phyloP scores from a whole-genome alignment of 2,329 filamentous ascomycete genomes.

The Thermomyces lanuginosus region DNA sequence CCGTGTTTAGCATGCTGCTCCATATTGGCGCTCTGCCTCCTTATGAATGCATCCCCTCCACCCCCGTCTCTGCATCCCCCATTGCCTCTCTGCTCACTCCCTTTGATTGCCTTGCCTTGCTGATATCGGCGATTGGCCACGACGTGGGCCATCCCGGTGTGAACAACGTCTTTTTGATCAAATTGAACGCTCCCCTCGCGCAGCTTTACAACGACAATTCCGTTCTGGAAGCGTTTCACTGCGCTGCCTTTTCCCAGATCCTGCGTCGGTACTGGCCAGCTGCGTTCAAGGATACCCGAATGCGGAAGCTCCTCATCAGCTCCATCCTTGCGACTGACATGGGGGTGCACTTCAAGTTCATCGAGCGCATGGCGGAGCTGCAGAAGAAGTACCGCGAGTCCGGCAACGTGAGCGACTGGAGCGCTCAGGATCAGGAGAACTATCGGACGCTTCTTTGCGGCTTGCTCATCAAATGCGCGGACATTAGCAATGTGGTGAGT shows the following conservation, averaged over 20 bases:
- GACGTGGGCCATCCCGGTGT: slow-evolving; percentile 96
- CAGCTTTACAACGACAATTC: slow-evolving; percentile 95
- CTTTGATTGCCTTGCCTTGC: slow-evolving; percentile 72
- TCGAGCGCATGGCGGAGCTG: slow-evolving; percentile 67
- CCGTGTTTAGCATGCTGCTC: slow-evolving; percentile 77
- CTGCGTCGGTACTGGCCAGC: slow-evolving; percentile 80
- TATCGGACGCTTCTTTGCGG: slow-evolving; percentile 72
- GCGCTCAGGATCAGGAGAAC: slow-evolving; percentile 56
- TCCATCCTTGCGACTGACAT: slow-evolving; percentile 97
- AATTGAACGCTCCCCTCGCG: slow-evolving; percentile 78
- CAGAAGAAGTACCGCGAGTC: slow-evolving; percentile 61
- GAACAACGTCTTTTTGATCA: slow-evolving; percentile 91
- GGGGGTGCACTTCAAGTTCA: slow-evolving; percentile 93
- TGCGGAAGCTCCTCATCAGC: slow-evolving; percentile 86
- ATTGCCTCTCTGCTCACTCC: slow-evolving; percentile 64
- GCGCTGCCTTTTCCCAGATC: slow-evolving; percentile 91
- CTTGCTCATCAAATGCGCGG: slow-evolving; percentile 89
- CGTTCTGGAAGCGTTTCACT: slow-evolving; percentile 93
- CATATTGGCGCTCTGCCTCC: slow-evolving; percentile 58
- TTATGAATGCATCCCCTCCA: slow-evolving; percentile 36
- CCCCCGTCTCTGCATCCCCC: slow-evolving; percentile 36
- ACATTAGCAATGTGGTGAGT: slow-evolving; percentile 94
- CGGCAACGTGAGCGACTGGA: slow-evolving; percentile 56
- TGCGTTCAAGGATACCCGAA: slow-evolving; percentile 59
- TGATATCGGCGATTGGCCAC: slow-evolving; percentile 93